Base-by-base conservation (phyloP, 2,329 filamentous ascomycete species). In the Lachnellula cervina region DNA sequence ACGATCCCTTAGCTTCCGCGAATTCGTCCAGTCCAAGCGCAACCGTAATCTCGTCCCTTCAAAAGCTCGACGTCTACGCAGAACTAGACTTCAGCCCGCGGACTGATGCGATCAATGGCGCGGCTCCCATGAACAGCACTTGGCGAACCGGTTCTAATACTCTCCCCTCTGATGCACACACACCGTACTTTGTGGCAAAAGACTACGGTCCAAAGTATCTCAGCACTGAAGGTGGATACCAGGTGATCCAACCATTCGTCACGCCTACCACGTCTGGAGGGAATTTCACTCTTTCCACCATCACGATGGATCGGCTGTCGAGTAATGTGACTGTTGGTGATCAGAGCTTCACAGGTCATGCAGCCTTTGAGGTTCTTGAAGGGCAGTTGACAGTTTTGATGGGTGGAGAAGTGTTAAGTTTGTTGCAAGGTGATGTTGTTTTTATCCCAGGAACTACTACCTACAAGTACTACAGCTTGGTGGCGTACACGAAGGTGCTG, bases 131-230 rank as follows among this genome's bases (percentile, higher is more conserved):
- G 6, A 60, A 59, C 42, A 63, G 59, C 9, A 65, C 61, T 19
- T 77, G 75, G 74, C 72, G 77, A 61, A 67, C 66, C 1, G 72
- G 70, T 0, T 35, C 65, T 21, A 74, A 75, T 47, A 38, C 62
- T 5, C 66, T 76, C 8, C 69, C 68, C 5, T 28, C 44, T 1
- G 59, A 70, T 54, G 57, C 64, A 0, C 57, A 57, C 1, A 69
- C 70, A 13, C 73, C 75, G 1, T 75, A 73, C 60, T 77, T 73
- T 57, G 57, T 77, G 38, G 76, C 76, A 34, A 77, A 76, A 58
- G 70, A 73, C 59, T 75, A 73, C 55, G 76, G 76, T 0, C 74
- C 74, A 9, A 77, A 76, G 60, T 76, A 73, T 55, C 68, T 78
- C 4, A 73, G 72, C 60, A 64, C 64, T 19, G 42, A 23, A 1